These are phyloP conservation scores for Fusarium abutilonis DNA, from an alignment of 2,329 filamentous ascomycete species.

Conservation along the genomic window DNA sequence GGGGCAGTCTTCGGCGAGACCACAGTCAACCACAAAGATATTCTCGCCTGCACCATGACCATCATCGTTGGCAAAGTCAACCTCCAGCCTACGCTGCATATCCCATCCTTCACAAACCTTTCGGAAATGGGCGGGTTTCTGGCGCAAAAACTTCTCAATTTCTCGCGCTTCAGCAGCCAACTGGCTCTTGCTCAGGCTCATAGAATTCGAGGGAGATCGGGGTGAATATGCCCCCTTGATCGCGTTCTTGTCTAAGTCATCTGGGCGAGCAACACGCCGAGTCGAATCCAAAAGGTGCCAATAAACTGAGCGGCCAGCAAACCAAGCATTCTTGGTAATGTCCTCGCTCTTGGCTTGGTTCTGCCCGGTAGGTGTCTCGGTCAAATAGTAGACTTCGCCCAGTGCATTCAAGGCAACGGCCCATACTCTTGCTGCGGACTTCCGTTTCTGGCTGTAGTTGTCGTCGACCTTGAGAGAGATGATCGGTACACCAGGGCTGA, in stretches of 20 bases:
- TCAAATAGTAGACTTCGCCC: constrained; percentile 89
- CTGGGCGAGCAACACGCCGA: constrained; percentile 74
- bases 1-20: constrained; percentile 67
- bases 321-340: constrained; percentile 76
- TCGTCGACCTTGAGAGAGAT: constrained; percentile 86
- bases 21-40: constrained; percentile 78
- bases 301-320: constrained; percentile 77
- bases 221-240: constrained; percentile 82
- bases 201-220: constrained; percentile 77
- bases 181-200: constrained; percentile 76
- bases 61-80: constrained; percentile 89
- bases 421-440: constrained; percentile 79
- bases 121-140: constrained; percentile 81
- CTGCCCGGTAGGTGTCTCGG: constrained; percentile 70
- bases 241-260: constrained; percentile 75
- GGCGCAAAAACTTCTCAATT: constrained; percentile 78
- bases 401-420: constrained; percentile 93
- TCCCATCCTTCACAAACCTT: constrained; percentile 87
- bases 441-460: constrained; percentile 76
- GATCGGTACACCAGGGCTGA: constrained; percentile 93
- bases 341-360: constrained; percentile 63
- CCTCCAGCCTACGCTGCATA: constrained; percentile 84
- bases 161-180: constrained; percentile 80
- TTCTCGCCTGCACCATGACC: constrained; percentile 79
- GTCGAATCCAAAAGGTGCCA: constrained; percentile 86